Evolutionary conservation across 768 basidiomycete genomes (phyloP).

Genomic region (Mycena epipterygia): DNA sequence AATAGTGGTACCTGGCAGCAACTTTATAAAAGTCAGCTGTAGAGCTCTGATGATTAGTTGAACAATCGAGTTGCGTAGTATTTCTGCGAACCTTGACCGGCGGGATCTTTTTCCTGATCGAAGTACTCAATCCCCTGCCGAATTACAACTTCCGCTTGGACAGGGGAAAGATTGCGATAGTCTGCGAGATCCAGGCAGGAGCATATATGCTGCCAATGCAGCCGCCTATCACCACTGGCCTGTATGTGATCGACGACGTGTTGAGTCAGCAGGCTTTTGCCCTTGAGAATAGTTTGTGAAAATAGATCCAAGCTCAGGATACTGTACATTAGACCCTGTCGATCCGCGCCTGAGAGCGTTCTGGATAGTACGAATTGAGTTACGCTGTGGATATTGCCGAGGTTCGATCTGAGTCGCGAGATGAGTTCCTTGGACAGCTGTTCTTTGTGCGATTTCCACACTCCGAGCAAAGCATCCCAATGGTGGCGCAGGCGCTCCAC

Average conservation of each 20-base stretch:
- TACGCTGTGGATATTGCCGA: constrained; percentile 1
- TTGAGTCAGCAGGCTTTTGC: neutral
- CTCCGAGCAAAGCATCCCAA: neutral
- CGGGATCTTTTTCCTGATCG: neutral
- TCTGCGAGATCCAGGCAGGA: constrained; percentile 3
- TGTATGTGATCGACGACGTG: neutral
- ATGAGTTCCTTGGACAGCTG: neutral
- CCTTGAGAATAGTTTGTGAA: neutral
- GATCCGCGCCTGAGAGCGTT: neutral
- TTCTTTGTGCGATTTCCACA: constrained; percentile 5
- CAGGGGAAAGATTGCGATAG: neutral
- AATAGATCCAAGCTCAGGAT: constrained; percentile 2
- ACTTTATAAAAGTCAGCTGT: too few species aligned
- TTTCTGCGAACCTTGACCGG: neutral
- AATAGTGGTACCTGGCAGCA: constrained; percentile 2
- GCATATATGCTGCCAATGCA: constrained; percentile 6
- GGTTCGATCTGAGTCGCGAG: neutral
- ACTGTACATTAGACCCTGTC: neutral
- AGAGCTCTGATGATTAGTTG: too few species aligned
- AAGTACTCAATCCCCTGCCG: neutral
- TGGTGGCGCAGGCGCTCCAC: neutral
- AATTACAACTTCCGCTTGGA: neutral
- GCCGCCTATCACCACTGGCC: neutral
- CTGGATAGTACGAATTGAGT: neutral
- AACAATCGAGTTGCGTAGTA: too few species aligned